These are phyloP conservation scores for Blastomyces gilchristii DNA, from an alignment of 2,329 filamentous ascomycete species.

Conservation along the genomic window DNA sequence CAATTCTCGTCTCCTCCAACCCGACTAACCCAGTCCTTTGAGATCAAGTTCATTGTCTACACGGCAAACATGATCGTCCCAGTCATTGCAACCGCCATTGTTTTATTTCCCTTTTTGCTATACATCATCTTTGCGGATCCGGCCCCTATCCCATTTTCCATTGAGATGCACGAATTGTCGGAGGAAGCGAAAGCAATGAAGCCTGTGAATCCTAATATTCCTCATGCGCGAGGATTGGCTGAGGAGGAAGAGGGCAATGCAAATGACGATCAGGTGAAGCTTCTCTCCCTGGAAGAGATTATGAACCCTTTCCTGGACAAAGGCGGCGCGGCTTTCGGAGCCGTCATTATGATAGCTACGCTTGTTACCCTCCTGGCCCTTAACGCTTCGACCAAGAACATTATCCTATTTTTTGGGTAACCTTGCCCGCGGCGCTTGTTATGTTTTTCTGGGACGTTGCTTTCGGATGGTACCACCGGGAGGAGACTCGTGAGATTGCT, in stretches of 20 bases:
- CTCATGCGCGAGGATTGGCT: conserved; percentile 47
- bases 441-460: conserved; percentile 59
- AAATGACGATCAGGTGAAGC: conserved; percentile 44
- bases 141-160: conserved; percentile 52
- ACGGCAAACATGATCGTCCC: conserved; percentile 71
- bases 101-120: conserved; percentile 59
- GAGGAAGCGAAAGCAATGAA: conserved; percentile 45
- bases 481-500: conserved; percentile 55
- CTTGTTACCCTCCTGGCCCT: conserved; percentile 55
- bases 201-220: conserved; percentile 64
- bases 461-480: conserved; percentile 53
- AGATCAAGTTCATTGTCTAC: conserved; percentile 61
- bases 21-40: conserved; percentile 65
- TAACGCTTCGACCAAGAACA: conserved; percentile 50
- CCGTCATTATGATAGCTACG: conserved; percentile 55
- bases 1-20: conserved; percentile 67
- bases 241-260: conserved; percentile 42
- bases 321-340: conserved; percentile 53
- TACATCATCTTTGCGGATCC: conserved; percentile 59
- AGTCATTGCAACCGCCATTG: conserved; percentile 54
- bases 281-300: conserved; percentile 58
- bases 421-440: conserved; percentile 55
- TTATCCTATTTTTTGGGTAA: conserved; percentile 57
- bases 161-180: conserved; percentile 58
- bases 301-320: conserved; percentile 66